Evolutionary conservation across 2,329 filamentous ascomycete genomes (phyloP).

Genomic region (Alternaria consortialis): DNA sequence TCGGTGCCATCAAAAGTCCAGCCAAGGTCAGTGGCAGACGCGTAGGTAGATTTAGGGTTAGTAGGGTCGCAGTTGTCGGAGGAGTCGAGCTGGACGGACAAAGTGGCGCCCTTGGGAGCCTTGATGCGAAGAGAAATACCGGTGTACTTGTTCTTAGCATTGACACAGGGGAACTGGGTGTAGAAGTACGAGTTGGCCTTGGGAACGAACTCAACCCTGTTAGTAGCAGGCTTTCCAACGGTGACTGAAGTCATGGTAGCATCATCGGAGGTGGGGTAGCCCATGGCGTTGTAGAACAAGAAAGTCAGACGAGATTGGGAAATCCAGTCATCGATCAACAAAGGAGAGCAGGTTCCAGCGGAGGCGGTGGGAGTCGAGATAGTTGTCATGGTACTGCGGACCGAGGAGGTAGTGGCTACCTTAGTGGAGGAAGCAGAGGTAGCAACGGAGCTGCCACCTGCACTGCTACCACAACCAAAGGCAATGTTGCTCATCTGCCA

Average conservation of each 20-base stretch:
- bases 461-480: slow-evolving; percentile 53
- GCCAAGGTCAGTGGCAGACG: slow-evolving; percentile 61
- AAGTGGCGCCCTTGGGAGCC: slow-evolving; percentile 61
- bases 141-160: slow-evolving; percentile 61
- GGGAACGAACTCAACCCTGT: slow-evolving; percentile 64
- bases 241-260: slow-evolving; percentile 66
- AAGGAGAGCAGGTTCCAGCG: slow-evolving; percentile 53
- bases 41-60: slow-evolving; percentile 45
- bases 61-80: slow-evolving; percentile 57
- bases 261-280: slow-evolving; percentile 65
- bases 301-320: slow-evolving; percentile 70
- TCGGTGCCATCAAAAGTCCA: slow-evolving; percentile 70
- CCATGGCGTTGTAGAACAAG: slow-evolving; percentile 67
- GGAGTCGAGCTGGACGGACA: slow-evolving; percentile 63
- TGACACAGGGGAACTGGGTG: slow-evolving; percentile 64
- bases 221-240: slow-evolving; percentile 56
- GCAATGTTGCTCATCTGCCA: slow-evolving; percentile 62
- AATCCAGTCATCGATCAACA: slow-evolving; percentile 67
- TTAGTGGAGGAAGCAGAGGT: slow-evolving; percentile 7
- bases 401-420: neutral
- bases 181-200: slow-evolving; percentile 65
- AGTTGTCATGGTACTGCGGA: slow-evolving; percentile 8
- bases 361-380: slow-evolving; percentile 13
- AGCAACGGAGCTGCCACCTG: slow-evolving; percentile 4
- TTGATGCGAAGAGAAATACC: slow-evolving; percentile 66